Conservation (phyloP, 495 filamentous ascomycete genomes). For the Penicillium coprophilum region DNA sequence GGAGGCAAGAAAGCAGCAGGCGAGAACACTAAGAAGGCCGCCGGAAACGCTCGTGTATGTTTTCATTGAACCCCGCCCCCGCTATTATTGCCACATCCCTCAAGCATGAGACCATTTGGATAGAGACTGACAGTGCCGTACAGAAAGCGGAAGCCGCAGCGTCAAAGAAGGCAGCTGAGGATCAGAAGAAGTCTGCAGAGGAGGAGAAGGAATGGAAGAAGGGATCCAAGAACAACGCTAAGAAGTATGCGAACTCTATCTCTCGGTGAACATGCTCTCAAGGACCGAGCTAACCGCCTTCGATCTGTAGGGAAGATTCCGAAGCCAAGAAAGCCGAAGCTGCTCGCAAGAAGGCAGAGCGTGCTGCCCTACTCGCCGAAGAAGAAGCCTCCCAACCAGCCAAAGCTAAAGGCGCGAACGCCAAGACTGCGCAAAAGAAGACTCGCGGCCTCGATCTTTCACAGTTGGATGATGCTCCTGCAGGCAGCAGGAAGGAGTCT, state of each 20-base stretch:
- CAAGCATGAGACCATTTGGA: constrained; percentile 5
- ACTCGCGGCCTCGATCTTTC: constrained; percentile 63
- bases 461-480: constrained; percentile 58
- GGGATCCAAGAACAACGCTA: constrained; percentile 77
- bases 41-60: constrained; percentile 72
- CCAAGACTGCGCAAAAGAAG: constrained; percentile 69
- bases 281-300: constrained; percentile 17
- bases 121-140: constrained; percentile 15
- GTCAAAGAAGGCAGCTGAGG: constrained; percentile 67
- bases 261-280: neutral
- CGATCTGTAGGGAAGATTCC: constrained; percentile 66
- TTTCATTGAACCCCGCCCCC: constrained; percentile 33
- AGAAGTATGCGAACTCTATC: constrained; percentile 64
- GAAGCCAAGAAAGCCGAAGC: constrained; percentile 83
- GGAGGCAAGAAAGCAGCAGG: constrained; percentile 62
- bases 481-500: constrained; percentile 39
- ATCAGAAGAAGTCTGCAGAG: constrained; percentile 61
- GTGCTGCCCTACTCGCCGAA: constrained; percentile 74
- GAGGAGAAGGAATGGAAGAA: constrained; percentile 83
- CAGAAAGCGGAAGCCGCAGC: constrained; percentile 88
- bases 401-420: constrained; percentile 58
- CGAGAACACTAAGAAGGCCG: constrained; percentile 85
- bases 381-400: constrained; percentile 69
- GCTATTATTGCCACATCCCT: constrained; percentile 22
- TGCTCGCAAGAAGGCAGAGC: constrained; percentile 85